Conservation (phyloP, 805 yeast species). For the Metschnikowia gelsemii region DNA sequence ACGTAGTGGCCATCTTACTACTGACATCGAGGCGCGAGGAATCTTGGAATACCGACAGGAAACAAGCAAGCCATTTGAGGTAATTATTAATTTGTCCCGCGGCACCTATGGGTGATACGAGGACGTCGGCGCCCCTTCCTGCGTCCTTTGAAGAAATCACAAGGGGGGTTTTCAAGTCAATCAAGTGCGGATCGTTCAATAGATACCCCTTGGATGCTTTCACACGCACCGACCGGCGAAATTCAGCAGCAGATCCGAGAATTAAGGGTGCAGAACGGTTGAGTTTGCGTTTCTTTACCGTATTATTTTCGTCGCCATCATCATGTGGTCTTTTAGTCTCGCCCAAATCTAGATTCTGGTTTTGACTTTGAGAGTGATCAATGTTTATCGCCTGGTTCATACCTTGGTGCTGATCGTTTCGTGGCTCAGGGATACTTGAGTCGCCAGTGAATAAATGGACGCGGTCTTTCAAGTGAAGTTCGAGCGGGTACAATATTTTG, state of each 20-base stretch:
- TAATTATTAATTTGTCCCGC: constrained; percentile 19
- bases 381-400: too few relatives aligned
- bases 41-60: constrained; percentile 20
- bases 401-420: too few relatives aligned
- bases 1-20: constrained; percentile 47
- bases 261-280: constrained; percentile 35
- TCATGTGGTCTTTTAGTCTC: not conserved
- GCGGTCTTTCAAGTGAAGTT: constrained; percentile 20
- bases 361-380: not conserved
- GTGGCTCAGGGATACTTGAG: too few relatives aligned
- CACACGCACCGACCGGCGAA: constrained; percentile 45
- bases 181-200: constrained; percentile 48
- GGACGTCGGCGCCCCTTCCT: not conserved
- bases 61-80: constrained; percentile 19
- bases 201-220: constrained; percentile 52
- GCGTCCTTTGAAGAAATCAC: constrained; percentile 12
- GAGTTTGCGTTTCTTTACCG: constrained; percentile 14
- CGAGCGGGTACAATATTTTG: constrained; percentile 38
- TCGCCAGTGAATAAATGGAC: constrained; percentile 9
- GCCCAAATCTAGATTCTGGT: not conserved
- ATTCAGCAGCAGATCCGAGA: constrained; percentile 46
- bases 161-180: constrained; percentile 37
- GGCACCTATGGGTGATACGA: constrained; percentile 14
- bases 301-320: not conserved
- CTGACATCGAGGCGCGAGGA: constrained; percentile 15